Base-by-base conservation (phyloP, 2,329 filamentous ascomycete genomes). In the Fusarium sp. region DNA sequence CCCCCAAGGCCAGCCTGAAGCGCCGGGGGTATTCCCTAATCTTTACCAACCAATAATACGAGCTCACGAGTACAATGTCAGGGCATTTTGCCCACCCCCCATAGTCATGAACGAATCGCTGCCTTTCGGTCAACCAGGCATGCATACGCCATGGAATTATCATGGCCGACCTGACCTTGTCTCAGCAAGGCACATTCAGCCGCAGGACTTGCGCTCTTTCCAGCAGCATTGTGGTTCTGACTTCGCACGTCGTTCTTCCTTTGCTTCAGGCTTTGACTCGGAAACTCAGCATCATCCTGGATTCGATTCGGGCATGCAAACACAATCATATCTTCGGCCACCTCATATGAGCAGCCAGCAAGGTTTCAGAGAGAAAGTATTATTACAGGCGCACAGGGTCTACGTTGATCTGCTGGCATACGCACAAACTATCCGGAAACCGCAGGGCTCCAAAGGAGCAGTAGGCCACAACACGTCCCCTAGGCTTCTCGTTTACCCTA, bases 351-450 rank as follows among this genome's bases (percentile, higher is more conserved):
- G 39, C 17, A 69, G 42, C 38, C 79, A 77, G 39, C 73, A 73
- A 22, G 83, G 82, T 14, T 94, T 94, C 78, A 91, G 90, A 73
- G 92, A 94, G 72, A 92, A 90, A 72, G 89, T 90, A 6, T 83
- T 95, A 31, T 85, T 88, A 20, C 91, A 90, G 83, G 93, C 93
- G n/a, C 91, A 95, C 79, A 87, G 87, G 73, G 88, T 91, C 38
- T 95, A 95, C 81, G 85, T 93, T 54, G 91, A 94, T 72, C 86
- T 96, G 13, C 83, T 95, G 7, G 83, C 90, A 15, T 90, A 89
- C 72, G 84, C 93, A 12, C 90, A 93, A 69, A 87, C 89, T 59
- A 85, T 85, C 26, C 90, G 89, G 65, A 90, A 86, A 76, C 81
- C 84, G 5, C 82, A 83, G 15, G 80, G 83, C 24, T 79, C 80